phyloP scores from a whole-genome alignment of 2,329 filamentous ascomycete species.

The Fusarium compactum region DNA sequence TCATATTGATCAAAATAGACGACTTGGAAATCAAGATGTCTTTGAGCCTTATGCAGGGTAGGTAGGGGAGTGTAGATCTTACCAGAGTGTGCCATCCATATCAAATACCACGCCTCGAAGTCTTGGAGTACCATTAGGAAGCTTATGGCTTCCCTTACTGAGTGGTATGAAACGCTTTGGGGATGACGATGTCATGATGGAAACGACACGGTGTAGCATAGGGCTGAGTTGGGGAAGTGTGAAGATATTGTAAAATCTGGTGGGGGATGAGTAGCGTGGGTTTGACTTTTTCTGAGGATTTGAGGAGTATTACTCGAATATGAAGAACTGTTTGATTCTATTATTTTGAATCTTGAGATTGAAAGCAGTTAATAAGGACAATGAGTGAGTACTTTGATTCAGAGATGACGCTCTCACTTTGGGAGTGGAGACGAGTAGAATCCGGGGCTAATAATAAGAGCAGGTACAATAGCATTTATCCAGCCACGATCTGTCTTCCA shows the following conservation, averaged over 20 bases:
- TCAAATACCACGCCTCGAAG: slow-evolving; percentile 82
- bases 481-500: slow-evolving; percentile 11
- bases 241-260: not conserved
- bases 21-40: not conserved
- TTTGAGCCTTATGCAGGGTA: slow-evolving; percentile 26
- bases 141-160: slow-evolving; percentile 50
- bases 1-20: not conserved
- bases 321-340: not conserved
- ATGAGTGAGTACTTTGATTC: slow-evolving; percentile 36
- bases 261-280: not conserved
- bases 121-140: slow-evolving; percentile 55
- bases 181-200: slow-evolving; percentile 57
- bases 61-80: slow-evolving; percentile 52
- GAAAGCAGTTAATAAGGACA: slow-evolving; percentile 6
- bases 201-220: slow-evolving; percentile 50
- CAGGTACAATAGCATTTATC: slow-evolving; percentile 1
- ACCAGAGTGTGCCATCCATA: slow-evolving; percentile 95
- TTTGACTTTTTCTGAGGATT: not conserved
- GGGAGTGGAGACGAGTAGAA: slow-evolving; percentile 28
- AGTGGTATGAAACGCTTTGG: slow-evolving; percentile 69
- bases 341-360: not conserved
- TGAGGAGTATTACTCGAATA: not conserved
- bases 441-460: slow-evolving; percentile 13
- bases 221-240: not conserved
- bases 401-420: slow-evolving; percentile 35